These are phyloP conservation scores for Cutaneotrichosporon sp. DNA, from an alignment of 1,284 basidiomycete genomes.

Conservation along the genomic window DNA sequence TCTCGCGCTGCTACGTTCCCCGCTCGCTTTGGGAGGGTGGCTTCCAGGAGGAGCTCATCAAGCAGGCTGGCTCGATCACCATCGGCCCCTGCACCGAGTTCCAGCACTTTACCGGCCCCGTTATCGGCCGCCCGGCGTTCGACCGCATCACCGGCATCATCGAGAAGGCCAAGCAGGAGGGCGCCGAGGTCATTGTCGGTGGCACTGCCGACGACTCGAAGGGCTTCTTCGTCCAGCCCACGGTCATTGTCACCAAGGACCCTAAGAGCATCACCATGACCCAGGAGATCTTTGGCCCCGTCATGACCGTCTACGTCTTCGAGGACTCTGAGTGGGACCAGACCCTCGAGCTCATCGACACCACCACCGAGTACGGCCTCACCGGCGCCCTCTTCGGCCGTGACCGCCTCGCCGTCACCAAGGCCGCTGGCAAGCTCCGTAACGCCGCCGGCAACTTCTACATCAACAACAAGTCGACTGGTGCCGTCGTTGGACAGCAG, in stretches of 20 bases:
- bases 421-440: constrained; percentile 73
- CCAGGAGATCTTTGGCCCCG: constrained; percentile 97
- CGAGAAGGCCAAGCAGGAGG: constrained; percentile 81
- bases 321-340: constrained; percentile 80
- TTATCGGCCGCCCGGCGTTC: constrained; percentile 80
- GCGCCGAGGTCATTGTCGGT: constrained; percentile 83
- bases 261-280: constrained; percentile 87
- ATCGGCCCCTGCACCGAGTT: constrained; percentile 78
- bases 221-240: constrained; percentile 93
- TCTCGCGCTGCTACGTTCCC: constrained; percentile 88
- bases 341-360: constrained; percentile 83
- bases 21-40: constrained; percentile 79
- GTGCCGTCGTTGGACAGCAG: constrained; percentile 93
- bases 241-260: constrained; percentile 90
- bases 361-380: constrained; percentile 82
- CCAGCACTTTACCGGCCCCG: constrained; percentile 89
- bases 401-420: constrained; percentile 73
- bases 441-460: constrained; percentile 76
- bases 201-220: constrained; percentile 81
- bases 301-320: constrained; percentile 85
- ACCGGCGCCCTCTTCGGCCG: constrained; percentile 86
- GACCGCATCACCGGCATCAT: constrained; percentile 86
- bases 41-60: constrained; percentile 77
- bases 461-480: constrained; percentile 86
- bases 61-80: constrained; percentile 77